Conservation (phyloP, 1,139 yeast species). For the Casaregolazyma lundiana region DNA sequence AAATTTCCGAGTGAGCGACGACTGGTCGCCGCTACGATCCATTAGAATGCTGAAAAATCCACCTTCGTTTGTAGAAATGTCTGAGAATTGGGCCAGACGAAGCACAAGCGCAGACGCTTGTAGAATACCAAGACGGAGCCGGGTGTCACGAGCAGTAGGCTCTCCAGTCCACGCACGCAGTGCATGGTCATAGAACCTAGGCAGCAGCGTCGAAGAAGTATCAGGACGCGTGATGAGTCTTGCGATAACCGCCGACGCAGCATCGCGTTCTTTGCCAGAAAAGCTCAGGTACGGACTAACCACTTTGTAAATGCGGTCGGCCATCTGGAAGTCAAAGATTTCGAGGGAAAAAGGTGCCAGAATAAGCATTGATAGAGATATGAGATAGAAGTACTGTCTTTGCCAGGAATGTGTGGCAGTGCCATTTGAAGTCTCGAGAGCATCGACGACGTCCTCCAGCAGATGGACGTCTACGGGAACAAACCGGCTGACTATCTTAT, state of each 20-base stretch:
- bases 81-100: slow-evolving; percentile 7
- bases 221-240: slow-evolving; percentile 41
- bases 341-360: slow-evolving; percentile 66
- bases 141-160: background rate
- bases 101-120: slow-evolving; percentile 22
- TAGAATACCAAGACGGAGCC: slow-evolving; percentile 24
- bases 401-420: slow-evolving; percentile 42
- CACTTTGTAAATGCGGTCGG: slow-evolving; percentile 36
- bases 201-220: slow-evolving; percentile 19
- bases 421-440: slow-evolving; percentile 13
- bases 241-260: slow-evolving; percentile 41
- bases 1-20: slow-evolving; percentile 19
- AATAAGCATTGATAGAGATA: slow-evolving; percentile 69
- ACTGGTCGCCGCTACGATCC: slow-evolving; percentile 12
- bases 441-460: slow-evolving; percentile 32
- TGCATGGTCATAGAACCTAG: slow-evolving; percentile 18
- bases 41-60: slow-evolving; percentile 14
- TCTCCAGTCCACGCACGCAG: slow-evolving; percentile 6
- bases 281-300: slow-evolving; percentile 36
- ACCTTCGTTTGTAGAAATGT: background rate
- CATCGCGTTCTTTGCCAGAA: slow-evolving; percentile 48
- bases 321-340: slow-evolving; percentile 37
- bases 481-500: slow-evolving; percentile 53
- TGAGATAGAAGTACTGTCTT: slow-evolving; percentile 51
- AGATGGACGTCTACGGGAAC: slow-evolving; percentile 57